Evolutionary conservation across 2,329 filamentous ascomycete species (phyloP), one percentile per base, ranked within the genome.

Genomic region (Dryadomyces quercivorus): DNA sequence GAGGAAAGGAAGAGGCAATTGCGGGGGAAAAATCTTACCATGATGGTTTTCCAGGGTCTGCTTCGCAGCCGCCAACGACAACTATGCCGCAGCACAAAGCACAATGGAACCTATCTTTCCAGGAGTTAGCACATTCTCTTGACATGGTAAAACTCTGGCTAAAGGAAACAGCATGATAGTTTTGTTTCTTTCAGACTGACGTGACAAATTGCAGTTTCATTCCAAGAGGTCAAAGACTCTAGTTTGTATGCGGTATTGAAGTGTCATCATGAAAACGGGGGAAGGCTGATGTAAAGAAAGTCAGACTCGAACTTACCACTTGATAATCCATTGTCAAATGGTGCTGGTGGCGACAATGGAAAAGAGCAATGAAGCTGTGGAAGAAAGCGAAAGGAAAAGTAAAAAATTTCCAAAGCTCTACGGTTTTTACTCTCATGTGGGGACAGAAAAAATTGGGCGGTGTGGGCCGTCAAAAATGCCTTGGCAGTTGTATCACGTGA

Each of bases 221-320:
- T 78, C 82, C 77, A 69, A 68, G 69, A 75, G 85, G 83, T 94
- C 88, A 93, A 93, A 94, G 88, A 94, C 88, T 94, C 88, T 94
- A 94, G 87, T 91, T 91, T 84, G 87, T 91, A 90, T 84, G 84
- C 80, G 85, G 86, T 89, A 84, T 79, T 77, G 74, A 75, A 69
- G 73, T 89, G 83, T 91, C 88, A 92, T 92, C 88, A 89, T 69
- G 72, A 71, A 74, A 46, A 46, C 36, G 40, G 53, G 53, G 66
- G 38, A 60, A 54, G 59, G 49, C 18, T 13, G 20, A 40, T 12
- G 20, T 20, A 55, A 54, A 38, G 22, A 51, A 45, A 54, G 46
- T 44, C n/a, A 5, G 4, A 21, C 4, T 49, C 16, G 38, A n/a
- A 60, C 63, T 65, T 64, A 66, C 65, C 60, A 58, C 49, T 55